phyloP scores from a whole-genome alignment of 306 rosid species.

The Acacia crassicarpa region DNA sequence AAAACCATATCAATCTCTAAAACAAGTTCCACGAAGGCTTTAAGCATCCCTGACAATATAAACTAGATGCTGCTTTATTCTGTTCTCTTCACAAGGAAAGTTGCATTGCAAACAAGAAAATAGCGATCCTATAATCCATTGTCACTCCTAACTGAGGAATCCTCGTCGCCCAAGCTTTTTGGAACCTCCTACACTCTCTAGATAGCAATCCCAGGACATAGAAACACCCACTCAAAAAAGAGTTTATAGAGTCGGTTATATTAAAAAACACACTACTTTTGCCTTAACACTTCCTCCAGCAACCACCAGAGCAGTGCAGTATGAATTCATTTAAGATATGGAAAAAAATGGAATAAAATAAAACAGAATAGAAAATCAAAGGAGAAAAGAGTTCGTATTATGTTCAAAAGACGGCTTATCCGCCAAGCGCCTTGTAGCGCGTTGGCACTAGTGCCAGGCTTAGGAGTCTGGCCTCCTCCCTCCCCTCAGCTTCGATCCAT shows the following conservation, averaged over 20 bases:
- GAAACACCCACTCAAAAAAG: neutral
- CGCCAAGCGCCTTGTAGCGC: no score
- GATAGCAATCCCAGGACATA: neutral
- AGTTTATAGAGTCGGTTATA: neutral
- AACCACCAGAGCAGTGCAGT: neutral
- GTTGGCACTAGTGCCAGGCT: no score
- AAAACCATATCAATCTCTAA: neutral
- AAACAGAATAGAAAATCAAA: neutral
- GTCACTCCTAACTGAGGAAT: neutral
- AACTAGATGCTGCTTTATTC: neutral
- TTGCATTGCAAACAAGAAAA: slow-evolving; percentile 8
- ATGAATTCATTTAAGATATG: neutral
- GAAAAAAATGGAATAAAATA: neutral
- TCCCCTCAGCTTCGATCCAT: no score
- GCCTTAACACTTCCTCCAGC: neutral
- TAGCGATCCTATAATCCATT: neutral
- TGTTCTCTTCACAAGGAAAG: neutral
- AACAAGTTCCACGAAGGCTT: neutral
- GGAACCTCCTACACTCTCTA: neutral
- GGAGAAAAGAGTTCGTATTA: neutral
- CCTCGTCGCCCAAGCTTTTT: neutral
- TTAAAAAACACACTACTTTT: neutral
- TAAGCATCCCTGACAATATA: slow-evolving; percentile 2
- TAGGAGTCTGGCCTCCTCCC: no score
- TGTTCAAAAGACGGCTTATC: neutral